A percentile compares a stretch with the other conserved stretches of the same genome.
phyloP scores from a whole-genome alignment of 495 filamentous ascomycete genomes.

The Penicillium bovifimosum region DNA sequence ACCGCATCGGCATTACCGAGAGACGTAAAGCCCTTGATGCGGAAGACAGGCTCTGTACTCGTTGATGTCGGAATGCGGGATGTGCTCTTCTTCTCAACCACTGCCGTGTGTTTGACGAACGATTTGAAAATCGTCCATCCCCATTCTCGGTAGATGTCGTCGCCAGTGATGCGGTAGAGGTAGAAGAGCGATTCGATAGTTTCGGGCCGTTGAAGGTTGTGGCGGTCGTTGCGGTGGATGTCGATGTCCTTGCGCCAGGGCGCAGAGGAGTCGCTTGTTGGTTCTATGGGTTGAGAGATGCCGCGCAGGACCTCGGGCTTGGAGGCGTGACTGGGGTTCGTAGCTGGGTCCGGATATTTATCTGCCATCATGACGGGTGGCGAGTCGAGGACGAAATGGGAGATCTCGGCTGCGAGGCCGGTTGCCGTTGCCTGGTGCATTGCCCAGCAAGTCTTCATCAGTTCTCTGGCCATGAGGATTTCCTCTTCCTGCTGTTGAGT shows the following conservation, averaged over 20 bases:
- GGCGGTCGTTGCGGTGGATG: constrained; percentile 68
- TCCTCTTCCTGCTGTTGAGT: constrained; percentile 74
- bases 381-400: constrained; percentile 71
- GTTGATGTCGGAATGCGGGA: constrained; percentile 3
- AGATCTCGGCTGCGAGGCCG: constrained; percentile 87
- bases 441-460: constrained; percentile 96
- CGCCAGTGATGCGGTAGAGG: constrained; percentile 97
- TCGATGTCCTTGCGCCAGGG: constrained; percentile 68
- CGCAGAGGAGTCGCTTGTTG: constrained; percentile 16
- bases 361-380: constrained; percentile 39
- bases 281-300: constrained; percentile 30
- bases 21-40: constrained; percentile 66
- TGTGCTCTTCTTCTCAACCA: constrained; percentile 50
- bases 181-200: constrained; percentile 93
- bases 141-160: constrained; percentile 87
- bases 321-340: constrained; percentile 18
- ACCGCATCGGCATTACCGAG: constrained; percentile 67
- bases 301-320: constrained; percentile 25
- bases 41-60: constrained; percentile 5
- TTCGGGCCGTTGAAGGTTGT: constrained; percentile 96
- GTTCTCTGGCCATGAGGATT: constrained; percentile 75
- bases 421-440: constrained; percentile 87
- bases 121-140: constrained; percentile 98
- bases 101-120: constrained; percentile 76
- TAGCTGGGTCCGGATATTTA: constrained; percentile 33